A percentile compares a stretch with the other conserved stretches of the same genome.
Evolutionary conservation across 371 early-diverging fungal species (phyloP).

Genomic region (Apophysomyces ossiformis): DNA sequence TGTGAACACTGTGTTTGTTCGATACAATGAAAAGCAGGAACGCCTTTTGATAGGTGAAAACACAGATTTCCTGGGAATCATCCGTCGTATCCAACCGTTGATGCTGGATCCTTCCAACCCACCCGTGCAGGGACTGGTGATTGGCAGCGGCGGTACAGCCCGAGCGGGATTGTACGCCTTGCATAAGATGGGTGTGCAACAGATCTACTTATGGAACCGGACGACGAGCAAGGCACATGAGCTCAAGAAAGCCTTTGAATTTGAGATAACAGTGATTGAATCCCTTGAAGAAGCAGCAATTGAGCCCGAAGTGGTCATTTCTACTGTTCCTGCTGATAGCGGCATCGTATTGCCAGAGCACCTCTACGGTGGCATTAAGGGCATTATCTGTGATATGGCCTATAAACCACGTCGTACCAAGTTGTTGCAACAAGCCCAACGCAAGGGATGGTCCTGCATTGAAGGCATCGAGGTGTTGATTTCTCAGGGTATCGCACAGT

Average conservation of each 20-base stretch:
- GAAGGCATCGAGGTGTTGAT: conserved; percentile 90
- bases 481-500: conserved; percentile 92
- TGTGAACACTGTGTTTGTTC: conserved; percentile 85
- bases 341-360: conserved; percentile 64
- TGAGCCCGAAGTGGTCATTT: conserved; percentile 62
- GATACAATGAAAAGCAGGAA: conserved; percentile 40
- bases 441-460: conserved; percentile 73
- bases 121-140: conserved; percentile 69
- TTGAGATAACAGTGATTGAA: conserved; percentile 50
- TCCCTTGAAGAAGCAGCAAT: conserved; percentile 32
- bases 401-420: conserved; percentile 89
- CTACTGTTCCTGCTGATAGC: conserved; percentile 85
- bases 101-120: conserved; percentile 48
- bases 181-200: conserved; percentile 69
- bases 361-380: conserved; percentile 58
- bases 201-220: conserved; percentile 88
- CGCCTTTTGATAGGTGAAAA: conserved; percentile 83
- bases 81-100: conserved; percentile 60
- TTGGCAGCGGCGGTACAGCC: conserved; percentile 98
- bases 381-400: conserved; percentile 92
- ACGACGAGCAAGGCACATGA: conserved; percentile 75
- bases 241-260: conserved; percentile 72
- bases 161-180: conserved; percentile 92
- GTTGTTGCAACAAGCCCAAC: conserved; percentile 63
- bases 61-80: conserved; percentile 94